A percentile compares a stretch with the other conserved stretches of the same genome.
phyloP scores from a whole-genome alignment of 257 asterid species.

The Solanum paucissectum region DNA sequence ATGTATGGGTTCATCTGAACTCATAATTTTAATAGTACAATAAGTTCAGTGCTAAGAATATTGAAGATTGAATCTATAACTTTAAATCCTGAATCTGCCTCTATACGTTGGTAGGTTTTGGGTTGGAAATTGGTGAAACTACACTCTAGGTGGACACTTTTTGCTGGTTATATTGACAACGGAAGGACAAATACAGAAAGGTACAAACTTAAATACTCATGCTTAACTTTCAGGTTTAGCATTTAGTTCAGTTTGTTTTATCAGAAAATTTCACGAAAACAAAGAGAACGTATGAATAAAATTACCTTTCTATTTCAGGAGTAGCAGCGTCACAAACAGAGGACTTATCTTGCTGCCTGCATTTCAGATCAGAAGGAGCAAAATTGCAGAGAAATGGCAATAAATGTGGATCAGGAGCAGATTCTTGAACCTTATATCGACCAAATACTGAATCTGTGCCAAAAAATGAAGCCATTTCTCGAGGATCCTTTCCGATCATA shows the following conservation, averaged over 20 bases:
- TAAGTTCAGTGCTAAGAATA: not conserved
- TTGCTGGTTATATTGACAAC: not conserved
- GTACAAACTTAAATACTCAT: not conserved
- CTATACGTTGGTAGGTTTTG: not conserved
- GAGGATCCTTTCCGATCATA: conserved; percentile 33
- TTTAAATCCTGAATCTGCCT: not conserved
- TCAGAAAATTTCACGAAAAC: not conserved
- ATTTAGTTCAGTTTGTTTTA: not conserved
- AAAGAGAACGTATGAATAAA: not conserved
- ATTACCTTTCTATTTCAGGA: conserved; percentile 31
- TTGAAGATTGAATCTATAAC: not conserved
- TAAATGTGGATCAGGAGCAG: conserved; percentile 44
- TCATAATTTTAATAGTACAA: not conserved
- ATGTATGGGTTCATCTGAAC: not conserved
- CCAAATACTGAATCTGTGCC: conserved; percentile 21
- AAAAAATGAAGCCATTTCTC: conserved; percentile 38
- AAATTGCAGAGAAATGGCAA: conserved; percentile 40
- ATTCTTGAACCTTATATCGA: conserved; percentile 20
- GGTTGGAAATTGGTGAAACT: not conserved
- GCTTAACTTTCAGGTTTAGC: not conserved
- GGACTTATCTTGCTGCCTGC: conserved; percentile 9
- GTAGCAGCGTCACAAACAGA: conserved; percentile 4
- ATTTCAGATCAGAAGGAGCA: conserved; percentile 16
- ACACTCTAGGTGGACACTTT: not conserved
- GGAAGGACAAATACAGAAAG: not conserved